Conservation (phyloP, 495 filamentous ascomycete genomes). For the Friedmanniomyces simplex region DNA sequence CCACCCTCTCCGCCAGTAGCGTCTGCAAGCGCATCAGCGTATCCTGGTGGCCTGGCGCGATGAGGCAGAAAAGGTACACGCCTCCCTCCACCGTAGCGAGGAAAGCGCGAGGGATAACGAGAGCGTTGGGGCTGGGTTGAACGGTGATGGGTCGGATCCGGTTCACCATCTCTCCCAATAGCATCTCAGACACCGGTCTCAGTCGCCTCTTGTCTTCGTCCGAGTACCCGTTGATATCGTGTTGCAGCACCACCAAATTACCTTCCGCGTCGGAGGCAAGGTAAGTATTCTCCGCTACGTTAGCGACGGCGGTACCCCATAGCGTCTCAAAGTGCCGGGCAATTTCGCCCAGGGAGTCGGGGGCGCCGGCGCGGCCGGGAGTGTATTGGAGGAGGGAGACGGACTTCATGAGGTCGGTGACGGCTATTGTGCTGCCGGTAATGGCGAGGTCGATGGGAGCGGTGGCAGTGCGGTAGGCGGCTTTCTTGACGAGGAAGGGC, state of each 20-base stretch:
- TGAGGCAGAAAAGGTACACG: slow-evolving; percentile 78
- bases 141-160: slow-evolving; percentile 58
- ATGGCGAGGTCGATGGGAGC: slow-evolving; percentile 78
- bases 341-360: slow-evolving; percentile 53
- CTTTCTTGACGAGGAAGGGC: slow-evolving; percentile 49
- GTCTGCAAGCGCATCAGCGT: slow-evolving; percentile 76
- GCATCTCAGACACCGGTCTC: slow-evolving; percentile 65
- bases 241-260: slow-evolving; percentile 69
- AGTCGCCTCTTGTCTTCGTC: slow-evolving; percentile 62
- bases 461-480: slow-evolving; percentile 69
- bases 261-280: slow-evolving; percentile 77
- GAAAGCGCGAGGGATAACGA: slow-evolving; percentile 74
- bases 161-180: slow-evolving; percentile 87
- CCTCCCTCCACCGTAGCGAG: slow-evolving; percentile 85
- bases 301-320: slow-evolving; percentile 70
- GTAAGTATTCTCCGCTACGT: slow-evolving; percentile 60
- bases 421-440: slow-evolving; percentile 53
- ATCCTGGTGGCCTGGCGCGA: slow-evolving; percentile 58
- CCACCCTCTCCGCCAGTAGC: slow-evolving; percentile 52
- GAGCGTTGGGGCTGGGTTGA: slow-evolving; percentile 45
- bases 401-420: slow-evolving; percentile 93
- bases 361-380: slow-evolving; percentile 29
- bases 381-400: slow-evolving; percentile 62
- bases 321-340: slow-evolving; percentile 69
- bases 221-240: slow-evolving; percentile 60